Evolutionary conservation across 1,284 basidiomycete genomes (phyloP).

Genomic region (Pseudomicrostroma phylloplanum): DNA sequence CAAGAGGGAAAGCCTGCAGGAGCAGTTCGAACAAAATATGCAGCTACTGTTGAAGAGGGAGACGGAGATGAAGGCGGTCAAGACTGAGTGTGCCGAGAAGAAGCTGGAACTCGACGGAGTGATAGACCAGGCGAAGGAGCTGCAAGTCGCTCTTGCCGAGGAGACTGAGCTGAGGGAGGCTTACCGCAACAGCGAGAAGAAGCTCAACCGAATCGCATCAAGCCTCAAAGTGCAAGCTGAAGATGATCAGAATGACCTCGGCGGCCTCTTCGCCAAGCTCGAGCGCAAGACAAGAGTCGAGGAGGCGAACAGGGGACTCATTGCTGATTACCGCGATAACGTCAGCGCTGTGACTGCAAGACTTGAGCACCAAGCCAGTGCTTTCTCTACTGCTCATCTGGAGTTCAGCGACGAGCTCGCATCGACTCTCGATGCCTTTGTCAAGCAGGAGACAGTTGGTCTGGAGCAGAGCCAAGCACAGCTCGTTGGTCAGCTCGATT

Average conservation of each 20-base stretch:
- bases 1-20: slow-evolving; percentile 39
- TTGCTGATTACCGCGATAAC: slow-evolving; percentile 61
- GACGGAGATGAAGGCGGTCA: slow-evolving; percentile 27
- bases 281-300: slow-evolving; percentile 70
- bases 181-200: slow-evolving; percentile 67
- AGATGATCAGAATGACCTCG: slow-evolving; percentile 67
- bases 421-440: slow-evolving; percentile 17
- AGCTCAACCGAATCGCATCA: slow-evolving; percentile 65
- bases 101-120: slow-evolving; percentile 27
- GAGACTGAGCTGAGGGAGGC: slow-evolving; percentile 63
- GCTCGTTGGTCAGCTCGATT: slow-evolving; percentile 17
- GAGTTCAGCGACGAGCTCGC: slow-evolving; percentile 58
- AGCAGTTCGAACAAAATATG: slow-evolving; percentile 49
- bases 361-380: slow-evolving; percentile 61
- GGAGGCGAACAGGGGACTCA: slow-evolving; percentile 62
- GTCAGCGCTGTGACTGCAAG: slow-evolving; percentile 58
- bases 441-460: slow-evolving; percentile 57
- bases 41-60: slow-evolving; percentile 44
- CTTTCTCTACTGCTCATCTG: slow-evolving; percentile 61
- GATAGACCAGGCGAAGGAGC: slow-evolving; percentile 23
- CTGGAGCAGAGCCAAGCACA: slow-evolving; percentile 53
- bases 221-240: slow-evolving; percentile 64
- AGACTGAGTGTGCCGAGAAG: slow-evolving; percentile 27
- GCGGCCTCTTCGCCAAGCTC: slow-evolving; percentile 72
- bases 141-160: slow-evolving; percentile 42